Percentiles rank a stretch among this genome's conserved stretches.
These are phyloP conservation scores for Plenodomus tracheiphilus DNA, from an alignment of 2,329 filamentous ascomycete genomes.

Conservation along the genomic window DNA sequence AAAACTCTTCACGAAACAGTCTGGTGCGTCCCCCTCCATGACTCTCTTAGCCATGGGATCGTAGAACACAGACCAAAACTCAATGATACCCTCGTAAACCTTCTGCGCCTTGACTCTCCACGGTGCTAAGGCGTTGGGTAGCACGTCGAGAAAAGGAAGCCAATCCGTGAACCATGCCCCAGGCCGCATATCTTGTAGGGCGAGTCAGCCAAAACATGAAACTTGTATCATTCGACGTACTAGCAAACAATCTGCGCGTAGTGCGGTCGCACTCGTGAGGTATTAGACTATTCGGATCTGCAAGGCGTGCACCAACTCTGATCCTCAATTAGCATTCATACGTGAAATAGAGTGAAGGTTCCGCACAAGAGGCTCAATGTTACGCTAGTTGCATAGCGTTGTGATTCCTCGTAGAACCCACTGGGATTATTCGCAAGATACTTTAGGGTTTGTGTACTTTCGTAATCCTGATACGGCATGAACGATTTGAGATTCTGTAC, in stretches of 20 bases:
- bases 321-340: neutral
- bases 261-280: neutral
- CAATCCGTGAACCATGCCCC: neutral
- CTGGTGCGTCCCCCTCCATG: neutral
- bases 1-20: conserved; percentile 1
- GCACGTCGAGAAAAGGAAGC: neutral
- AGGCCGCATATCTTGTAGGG: neutral
- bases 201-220: neutral
- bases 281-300: neutral
- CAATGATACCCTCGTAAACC: neutral
- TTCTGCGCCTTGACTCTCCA: conserved; percentile 1
- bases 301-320: conserved; percentile 1
- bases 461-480: conserved; percentile 1
- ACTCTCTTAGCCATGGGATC: conserved; percentile 1
- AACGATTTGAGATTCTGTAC: neutral
- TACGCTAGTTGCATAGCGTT: conserved; percentile 1
- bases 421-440: neutral
- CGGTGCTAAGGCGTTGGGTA: conserved; percentile 1
- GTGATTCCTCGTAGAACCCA: neutral
- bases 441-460: neutral
- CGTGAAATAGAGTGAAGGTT: neutral
- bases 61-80: conserved; percentile 1
- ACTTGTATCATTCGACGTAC: neutral
- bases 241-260: neutral
- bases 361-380: neutral